Evolutionary conservation across 2,329 filamentous ascomycete genomes (phyloP), one percentile per base, ranked within the genome.

Genomic region (Eutypa lata): DNA sequence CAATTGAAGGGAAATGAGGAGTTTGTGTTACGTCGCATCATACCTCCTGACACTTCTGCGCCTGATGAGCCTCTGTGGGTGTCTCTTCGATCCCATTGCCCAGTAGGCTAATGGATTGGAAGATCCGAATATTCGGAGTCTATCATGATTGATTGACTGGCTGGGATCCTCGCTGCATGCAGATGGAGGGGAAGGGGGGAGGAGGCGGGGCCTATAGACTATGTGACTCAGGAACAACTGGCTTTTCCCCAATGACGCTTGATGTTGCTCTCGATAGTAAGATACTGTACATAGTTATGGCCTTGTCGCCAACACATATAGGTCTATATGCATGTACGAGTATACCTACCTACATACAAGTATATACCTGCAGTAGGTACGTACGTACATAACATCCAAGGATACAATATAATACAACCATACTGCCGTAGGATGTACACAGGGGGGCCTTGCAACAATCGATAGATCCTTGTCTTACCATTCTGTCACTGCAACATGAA

Each of bases 141-240:
- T 26, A 19, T 22, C 22, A 26, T 28, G 42, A 24, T 45, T 45
- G 22, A 24, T 26, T 45, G 22, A 45, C 22, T 16, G 22, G 22
- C 22, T 45, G 22, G 42, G 42, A 28, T 26, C 22, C 22, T 38
- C 42, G 16, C 40, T 52, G 26, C 42, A 48, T 50, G 44, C 43
- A 40, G 33, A 49, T 24, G 31, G 21, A n/a, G 47, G 19, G 16
- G 14, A 10, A 45, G 35, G 19, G 14, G 33, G 38, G 45, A 33
- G 45, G 33, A 31, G 43, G 35, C 47, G 46, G 51, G 49, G 47
- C 22, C 47, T 52, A 51, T 50, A 51, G 6, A 14, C 13, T 49
- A 45, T 50, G 52, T 56, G 52, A 52, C 52, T 57, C 53, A 57
- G 53, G 55, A 55, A 55, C 53, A 53, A 45, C 50, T 57, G 31